Evolutionary conservation across 306 rosid genomes (phyloP), one percentile per base, ranked within the genome.

Genomic region (Trifolium fragiferum): DNA sequence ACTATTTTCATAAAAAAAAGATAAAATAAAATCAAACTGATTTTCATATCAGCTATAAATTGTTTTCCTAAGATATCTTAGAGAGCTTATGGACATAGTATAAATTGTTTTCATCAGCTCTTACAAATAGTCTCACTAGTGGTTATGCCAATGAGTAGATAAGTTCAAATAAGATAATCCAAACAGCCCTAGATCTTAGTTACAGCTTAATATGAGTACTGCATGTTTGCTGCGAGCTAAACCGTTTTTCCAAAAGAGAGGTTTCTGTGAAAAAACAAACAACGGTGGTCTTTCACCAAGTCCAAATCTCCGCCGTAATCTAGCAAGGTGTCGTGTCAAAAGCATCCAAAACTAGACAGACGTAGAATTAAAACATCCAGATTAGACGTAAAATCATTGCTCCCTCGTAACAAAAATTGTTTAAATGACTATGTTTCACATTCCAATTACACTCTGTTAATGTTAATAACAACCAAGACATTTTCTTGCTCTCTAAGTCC

Each of bases 151-250:
- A 14, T 8, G 6, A 18, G 25, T 20, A 20, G 30, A 54, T 20
- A 54, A 20, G n/a, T 54, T 54, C 32, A 54, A 54, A 16, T 16
- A 18, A 51, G 58, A 2, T 51, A 3, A 50, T 50, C 57, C 23
- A 50, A 50, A 16, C 21, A 8, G 20, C 11, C 57, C 53, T 5
- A 59, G 21, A 62, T 41, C 66, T 54, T 75, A 66, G 76, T 72
- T 69, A 41, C 18, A 77, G 61, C 25, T 47, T 54, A 30, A 58
- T 65, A 67, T 7, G 32, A 58, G 46, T 19, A 58, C 16, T 62
- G 43, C 65, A 66, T 47, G 67, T 71, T 32, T 72, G 37, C n/a
- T 58, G 66, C 6, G 12, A 41, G 72, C 30, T 54, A 69, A 77
- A 70, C 16, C 41, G 15, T 37, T 60, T n/a, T 25, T 66, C 1